Evolutionary conservation across 306 rosid species (phyloP).

Genomic region (Cotoneaster glaucophyllus): DNA sequence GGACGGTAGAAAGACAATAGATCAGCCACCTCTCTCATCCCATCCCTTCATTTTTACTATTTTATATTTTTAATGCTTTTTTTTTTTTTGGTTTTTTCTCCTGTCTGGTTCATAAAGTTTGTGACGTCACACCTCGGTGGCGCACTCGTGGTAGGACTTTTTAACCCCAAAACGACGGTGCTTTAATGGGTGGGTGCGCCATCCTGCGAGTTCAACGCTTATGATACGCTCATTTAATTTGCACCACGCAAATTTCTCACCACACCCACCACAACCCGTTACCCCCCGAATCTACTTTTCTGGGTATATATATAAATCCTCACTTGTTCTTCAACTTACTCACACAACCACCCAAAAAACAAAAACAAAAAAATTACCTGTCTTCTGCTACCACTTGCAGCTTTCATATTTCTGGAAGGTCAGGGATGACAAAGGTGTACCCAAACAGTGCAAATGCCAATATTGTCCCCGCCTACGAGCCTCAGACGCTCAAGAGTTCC

Average conservation of each 20-base stretch:
- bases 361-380: not conserved
- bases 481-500: not conserved
- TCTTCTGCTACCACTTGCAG: no score
- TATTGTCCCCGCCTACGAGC: not conserved
- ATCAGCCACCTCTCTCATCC: not conserved
- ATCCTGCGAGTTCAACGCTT: not conserved
- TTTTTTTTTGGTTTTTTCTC: not conserved
- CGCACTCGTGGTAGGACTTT: slow-evolving; percentile 13
- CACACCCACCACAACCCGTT: not conserved
- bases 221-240: not conserved
- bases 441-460: slow-evolving; percentile 32
- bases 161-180: not conserved
- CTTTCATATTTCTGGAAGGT: not conserved
- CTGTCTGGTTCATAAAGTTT: not conserved
- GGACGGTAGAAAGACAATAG: not conserved
- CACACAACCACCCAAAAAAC: not conserved
- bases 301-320: not conserved
- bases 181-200: not conserved
- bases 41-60: not conserved
- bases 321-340: not conserved
- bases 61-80: not conserved
- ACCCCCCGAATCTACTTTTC: not conserved
- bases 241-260: slow-evolving; percentile 1
- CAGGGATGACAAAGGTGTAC: slow-evolving; percentile 54
- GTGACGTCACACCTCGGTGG: not conserved